Evolutionary conservation across 2,329 filamentous ascomycete genomes (phyloP).

Genomic region (Hypoxylon rubiginosum): DNA sequence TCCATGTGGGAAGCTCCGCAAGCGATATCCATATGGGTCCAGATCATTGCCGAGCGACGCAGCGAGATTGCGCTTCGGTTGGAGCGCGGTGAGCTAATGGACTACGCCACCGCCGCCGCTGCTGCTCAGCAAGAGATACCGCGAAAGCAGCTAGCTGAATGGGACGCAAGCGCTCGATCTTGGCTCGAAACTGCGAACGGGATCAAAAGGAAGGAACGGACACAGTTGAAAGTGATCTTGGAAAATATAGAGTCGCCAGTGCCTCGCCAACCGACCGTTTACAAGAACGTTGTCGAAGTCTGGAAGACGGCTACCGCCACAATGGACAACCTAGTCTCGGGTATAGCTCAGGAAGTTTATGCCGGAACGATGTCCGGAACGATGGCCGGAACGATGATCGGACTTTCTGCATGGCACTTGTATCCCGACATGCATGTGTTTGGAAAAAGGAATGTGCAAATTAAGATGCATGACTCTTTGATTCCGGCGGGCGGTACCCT

Average conservation of each 20-base stretch:
- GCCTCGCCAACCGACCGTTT: neutral
- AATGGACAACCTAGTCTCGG: conserved; percentile 5
- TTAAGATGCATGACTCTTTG: neutral
- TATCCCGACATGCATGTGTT: conserved; percentile 12
- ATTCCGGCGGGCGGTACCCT: neutral
- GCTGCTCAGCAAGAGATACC: conserved; percentile 40
- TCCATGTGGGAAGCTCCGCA: conserved; percentile 32
- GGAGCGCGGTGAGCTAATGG: neutral
- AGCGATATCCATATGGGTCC: conserved; percentile 40
- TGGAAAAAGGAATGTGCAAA: neutral
- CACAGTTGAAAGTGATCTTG: conserved; percentile 6
- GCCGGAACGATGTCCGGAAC: neutral
- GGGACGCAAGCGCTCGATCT: conserved; percentile 20
- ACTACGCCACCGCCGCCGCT: neutral
- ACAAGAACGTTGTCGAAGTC: conserved; percentile 3
- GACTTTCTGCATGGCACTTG: conserved; percentile 11
- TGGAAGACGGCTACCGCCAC: conserved; percentile 8
- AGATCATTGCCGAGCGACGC: conserved; percentile 20
- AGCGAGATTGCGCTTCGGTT: neutral
- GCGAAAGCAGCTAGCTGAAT: conserved; percentile 47
- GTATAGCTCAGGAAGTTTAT: conserved; percentile 4
- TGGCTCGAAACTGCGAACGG: conserved; percentile 20
- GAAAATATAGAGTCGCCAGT: conserved; percentile 3
- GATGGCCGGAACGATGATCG: conserved; percentile 2
- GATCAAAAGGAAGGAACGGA: neutral